phyloP scores from a whole-genome alignment of 129 eudicot species.

The Sambucus nigra region DNA sequence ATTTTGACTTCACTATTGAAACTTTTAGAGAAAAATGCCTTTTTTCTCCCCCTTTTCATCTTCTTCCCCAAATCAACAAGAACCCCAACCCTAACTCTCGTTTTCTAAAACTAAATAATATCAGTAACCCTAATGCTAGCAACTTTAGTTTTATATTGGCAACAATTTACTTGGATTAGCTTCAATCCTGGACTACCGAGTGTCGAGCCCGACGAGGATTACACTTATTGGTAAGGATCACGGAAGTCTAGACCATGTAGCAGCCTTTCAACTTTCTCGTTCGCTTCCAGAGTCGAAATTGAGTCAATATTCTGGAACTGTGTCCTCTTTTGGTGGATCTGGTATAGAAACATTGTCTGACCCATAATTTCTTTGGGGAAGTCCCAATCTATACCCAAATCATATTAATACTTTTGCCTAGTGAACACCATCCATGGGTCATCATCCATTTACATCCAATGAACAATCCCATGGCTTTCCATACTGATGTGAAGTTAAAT shows the following conservation, averaged over 20 bases:
- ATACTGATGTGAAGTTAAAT: too few species aligned
- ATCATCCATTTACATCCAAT: slow-evolving; percentile 42
- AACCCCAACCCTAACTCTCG: too few species aligned
- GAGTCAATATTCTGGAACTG: slow-evolving; percentile 31
- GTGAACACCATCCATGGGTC: slow-evolving; percentile 23
- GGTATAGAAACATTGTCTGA: slow-evolving; percentile 61
- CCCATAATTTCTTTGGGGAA: slow-evolving; percentile 84
- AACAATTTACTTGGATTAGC: slow-evolving; percentile 49
- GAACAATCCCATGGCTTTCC: slow-evolving; percentile 45
- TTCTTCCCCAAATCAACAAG: too few species aligned
- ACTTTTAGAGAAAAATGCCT: too few species aligned
- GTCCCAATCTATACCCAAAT: slow-evolving; percentile 42
- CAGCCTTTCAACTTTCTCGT: slow-evolving; percentile 46
- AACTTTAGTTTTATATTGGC: too few species aligned
- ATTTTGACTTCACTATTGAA: too few species aligned
- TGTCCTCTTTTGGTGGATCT: slow-evolving; percentile 49
- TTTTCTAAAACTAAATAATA: too few species aligned
- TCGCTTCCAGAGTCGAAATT: slow-evolving; percentile 57
- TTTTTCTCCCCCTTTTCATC: too few species aligned
- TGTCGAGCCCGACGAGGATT: slow-evolving; percentile 29
- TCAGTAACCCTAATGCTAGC: too few species aligned
- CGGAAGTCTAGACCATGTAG: slow-evolving; percentile 26
- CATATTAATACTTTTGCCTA: slow-evolving; percentile 32
- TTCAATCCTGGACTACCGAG: slow-evolving; percentile 42
- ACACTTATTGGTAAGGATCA: slow-evolving; percentile 72